Base-by-base conservation (phyloP, 179 eudicot genomes). In the Drosera spatulata region DNA sequence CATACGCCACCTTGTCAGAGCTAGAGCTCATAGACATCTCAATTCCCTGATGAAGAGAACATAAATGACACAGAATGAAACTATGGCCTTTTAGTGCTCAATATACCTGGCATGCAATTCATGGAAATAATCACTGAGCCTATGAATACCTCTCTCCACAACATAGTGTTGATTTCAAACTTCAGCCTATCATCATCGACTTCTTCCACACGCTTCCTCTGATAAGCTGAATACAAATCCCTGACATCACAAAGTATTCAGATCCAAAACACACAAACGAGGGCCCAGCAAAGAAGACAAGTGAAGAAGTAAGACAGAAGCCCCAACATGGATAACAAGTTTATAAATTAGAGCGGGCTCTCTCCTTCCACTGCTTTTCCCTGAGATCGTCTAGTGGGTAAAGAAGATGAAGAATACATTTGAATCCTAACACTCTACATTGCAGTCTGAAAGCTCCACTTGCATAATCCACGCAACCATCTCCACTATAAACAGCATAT, bases 141-240 rank as follows among this genome's bases (percentile, higher is more conserved):
- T 7, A 22, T 1, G 4, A 41, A 61, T 77, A 88, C 97, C 97
- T 82, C 88, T 69, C 91, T 80, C 9, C 84, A 64, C 62, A 82
- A 45, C 63, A 91, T 85, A 51, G 97, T 91, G 79, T 85, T 83
- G 55, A 88, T 73, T 71, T 91, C 97, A 62, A 91, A 91, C 72
- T 83, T 88, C 64, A 91, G 58, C 54, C 97, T 76, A 3, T 78
- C 95, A 75, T 91, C 97, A 53, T 85, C 95, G 72, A 88, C 81
- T 56, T 79, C 80, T 45, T 66, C 87, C 14, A 88, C 89, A 3
- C 87, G 82, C 67, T 76, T 83, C 66, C 72, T 73, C 57, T 91
- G 97, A 76, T 85, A 88, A 22, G 73, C 75, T 56, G 71, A 71
- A 61, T 87, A 88, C 67, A 75, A 74, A 38, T 82, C 84, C 84